Evolutionary conservation across 164 flowering plant genomes (phyloP).

Genomic region (Annona squamosa): DNA sequence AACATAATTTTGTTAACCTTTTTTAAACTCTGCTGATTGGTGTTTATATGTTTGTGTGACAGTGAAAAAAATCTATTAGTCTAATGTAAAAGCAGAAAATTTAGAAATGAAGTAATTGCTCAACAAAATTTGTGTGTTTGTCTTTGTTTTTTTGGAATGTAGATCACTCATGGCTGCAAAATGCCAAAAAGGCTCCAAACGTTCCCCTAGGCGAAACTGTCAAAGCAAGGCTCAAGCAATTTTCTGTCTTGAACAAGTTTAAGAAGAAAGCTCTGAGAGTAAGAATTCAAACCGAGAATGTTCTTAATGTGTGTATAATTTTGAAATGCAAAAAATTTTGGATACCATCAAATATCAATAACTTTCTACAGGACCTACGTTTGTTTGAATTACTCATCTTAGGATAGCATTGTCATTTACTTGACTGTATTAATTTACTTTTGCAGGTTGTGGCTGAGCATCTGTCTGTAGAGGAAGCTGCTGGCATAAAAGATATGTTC

Average conservation of each 20-base stretch:
- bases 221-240: constrained; percentile 84
- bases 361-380: not conserved
- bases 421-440: not conserved
- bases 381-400: not conserved
- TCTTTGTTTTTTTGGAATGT: constrained; percentile 17
- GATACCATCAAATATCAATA: not conserved
- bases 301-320: too few species aligned
- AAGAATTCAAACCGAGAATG: constrained; percentile 11
- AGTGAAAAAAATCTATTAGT: too few species aligned
- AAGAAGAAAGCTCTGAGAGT: constrained; percentile 94
- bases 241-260: constrained; percentile 88
- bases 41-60: too few species aligned
- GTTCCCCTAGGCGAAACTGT: constrained; percentile 85
- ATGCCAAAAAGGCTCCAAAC: constrained; percentile 85
- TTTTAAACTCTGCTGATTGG: too few species aligned
- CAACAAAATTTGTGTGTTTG: too few species aligned
- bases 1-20: too few species aligned
- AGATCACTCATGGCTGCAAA: constrained; percentile 93
- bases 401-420: not conserved
- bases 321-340: not conserved
- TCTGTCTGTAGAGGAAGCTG: constrained; percentile 84
- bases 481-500: constrained; percentile 83
- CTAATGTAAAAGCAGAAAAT: too few species aligned
- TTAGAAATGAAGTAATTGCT: too few species aligned
- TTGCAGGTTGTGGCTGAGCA: constrained; percentile 81